These are phyloP conservation scores for Suillus brevipes DNA, from an alignment of 768 basidiomycete species.

Conservation along the genomic window DNA sequence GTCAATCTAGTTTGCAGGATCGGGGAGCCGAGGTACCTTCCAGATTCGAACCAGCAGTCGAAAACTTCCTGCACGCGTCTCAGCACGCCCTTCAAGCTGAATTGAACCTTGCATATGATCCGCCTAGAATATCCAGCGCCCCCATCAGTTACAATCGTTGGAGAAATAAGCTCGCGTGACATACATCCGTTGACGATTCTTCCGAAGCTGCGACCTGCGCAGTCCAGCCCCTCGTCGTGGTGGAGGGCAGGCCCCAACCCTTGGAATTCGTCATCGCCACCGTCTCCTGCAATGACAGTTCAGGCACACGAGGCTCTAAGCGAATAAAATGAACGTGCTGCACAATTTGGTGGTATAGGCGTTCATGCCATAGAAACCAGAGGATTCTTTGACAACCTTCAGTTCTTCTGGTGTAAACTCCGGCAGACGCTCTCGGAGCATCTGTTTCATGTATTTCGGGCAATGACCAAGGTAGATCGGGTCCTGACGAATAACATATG, in stretches of 20 bases:
- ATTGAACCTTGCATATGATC: too few relatives aligned
- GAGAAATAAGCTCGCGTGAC: too few relatives aligned
- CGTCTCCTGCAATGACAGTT: constrained; percentile 43
- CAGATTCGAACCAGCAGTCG: constrained; percentile 99
- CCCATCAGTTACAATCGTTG: too few relatives aligned
- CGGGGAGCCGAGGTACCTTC: constrained; percentile 59
- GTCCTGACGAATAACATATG: constrained; percentile 38
- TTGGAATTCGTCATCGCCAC: constrained; percentile 65
- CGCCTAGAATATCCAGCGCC: too few relatives aligned
- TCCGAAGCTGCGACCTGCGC: too few relatives aligned
- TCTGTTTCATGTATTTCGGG: constrained; percentile 55
- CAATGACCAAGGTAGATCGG: constrained; percentile 74
- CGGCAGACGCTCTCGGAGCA: constrained; percentile 59
- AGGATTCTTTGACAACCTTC: constrained; percentile 58
- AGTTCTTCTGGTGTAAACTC: constrained; percentile 57
- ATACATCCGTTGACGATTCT: too few relatives aligned
- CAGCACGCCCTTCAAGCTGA: constrained; percentile 81
- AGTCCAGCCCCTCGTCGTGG: too few relatives aligned
- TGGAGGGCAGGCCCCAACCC: too few relatives aligned
- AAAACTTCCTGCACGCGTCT: constrained; percentile 97
- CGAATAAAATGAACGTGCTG: constrained; percentile 37
- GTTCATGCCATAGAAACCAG: constrained; percentile 74
- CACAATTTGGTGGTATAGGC: constrained; percentile 68
- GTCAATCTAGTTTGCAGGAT: background rate
- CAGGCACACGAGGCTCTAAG: background rate